Percentiles rank a stretch among this genome's conserved stretches.
Conservation (phyloP, 164 flowering plant genomes). For the Cinnamomum micranthum region DNA sequence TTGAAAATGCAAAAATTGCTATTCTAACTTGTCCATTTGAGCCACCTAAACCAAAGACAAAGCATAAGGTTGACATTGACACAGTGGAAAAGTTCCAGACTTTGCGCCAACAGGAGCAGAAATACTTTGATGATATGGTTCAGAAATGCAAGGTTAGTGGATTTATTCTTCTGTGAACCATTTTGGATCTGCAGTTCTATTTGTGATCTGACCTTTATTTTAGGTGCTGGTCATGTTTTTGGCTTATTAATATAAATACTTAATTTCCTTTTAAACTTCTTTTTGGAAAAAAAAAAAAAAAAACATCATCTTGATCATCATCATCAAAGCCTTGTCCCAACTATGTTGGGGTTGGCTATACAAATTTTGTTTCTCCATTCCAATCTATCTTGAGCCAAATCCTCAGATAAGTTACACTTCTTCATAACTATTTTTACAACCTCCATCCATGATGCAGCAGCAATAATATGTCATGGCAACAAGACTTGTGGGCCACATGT, state of each 20-base stretch:
- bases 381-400: too few relatives aligned
- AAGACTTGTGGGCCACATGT: too few relatives aligned
- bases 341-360: too few relatives aligned
- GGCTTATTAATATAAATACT: background rate
- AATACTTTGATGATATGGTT: slow-evolving; percentile 99
- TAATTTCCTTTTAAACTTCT: background rate
- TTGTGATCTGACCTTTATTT: background rate
- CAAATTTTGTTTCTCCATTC: too few relatives aligned
- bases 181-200: background rate
- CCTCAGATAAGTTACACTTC: too few relatives aligned
- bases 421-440: too few relatives aligned
- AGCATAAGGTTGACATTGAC: slow-evolving; percentile 99
- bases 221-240: background rate
- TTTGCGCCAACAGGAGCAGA: slow-evolving; percentile 77
- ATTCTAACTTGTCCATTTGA: slow-evolving; percentile 99
- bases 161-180: background rate
- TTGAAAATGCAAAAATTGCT: slow-evolving; percentile 89
- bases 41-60: slow-evolving; percentile 99
- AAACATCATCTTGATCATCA: too few relatives aligned
- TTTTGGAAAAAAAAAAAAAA: too few relatives aligned
- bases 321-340: too few relatives aligned
- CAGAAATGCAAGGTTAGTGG: slow-evolving; percentile 80
- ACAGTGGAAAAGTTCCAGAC: slow-evolving; percentile 94
- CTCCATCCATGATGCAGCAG: too few relatives aligned
- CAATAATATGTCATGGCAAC: too few relatives aligned